Evolutionary conservation across 495 filamentous ascomycete species (phyloP).

Genomic region (Lineolata rhizophorae): DNA sequence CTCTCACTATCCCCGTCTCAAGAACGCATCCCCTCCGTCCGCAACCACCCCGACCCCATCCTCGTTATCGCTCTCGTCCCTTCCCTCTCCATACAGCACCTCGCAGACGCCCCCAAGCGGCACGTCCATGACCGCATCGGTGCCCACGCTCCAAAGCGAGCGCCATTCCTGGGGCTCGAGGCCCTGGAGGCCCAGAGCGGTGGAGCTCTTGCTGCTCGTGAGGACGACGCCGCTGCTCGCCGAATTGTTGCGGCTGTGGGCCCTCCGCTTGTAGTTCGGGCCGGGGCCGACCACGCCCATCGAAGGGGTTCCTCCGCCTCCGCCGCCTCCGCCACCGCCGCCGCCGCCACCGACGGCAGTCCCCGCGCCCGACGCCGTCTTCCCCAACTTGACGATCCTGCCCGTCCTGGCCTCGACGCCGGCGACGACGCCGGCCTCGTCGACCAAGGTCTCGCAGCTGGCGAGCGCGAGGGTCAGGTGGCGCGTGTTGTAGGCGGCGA

Average conservation of each 20-base stretch:
- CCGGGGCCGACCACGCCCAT: constrained; percentile 8
- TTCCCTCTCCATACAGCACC: constrained; percentile 44
- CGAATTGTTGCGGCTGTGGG: constrained; percentile 12
- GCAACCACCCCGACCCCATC: no score
- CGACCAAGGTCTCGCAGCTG: constrained; percentile 75
- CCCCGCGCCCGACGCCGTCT: constrained; percentile 4
- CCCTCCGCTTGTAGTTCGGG: constrained; percentile 4
- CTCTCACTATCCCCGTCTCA: no score
- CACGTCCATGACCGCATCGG: constrained; percentile 94
- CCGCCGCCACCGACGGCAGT: no score
- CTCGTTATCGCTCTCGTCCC: background rate
- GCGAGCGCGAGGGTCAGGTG: constrained; percentile 65
- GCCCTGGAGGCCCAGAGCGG: background rate
- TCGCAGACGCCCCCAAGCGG: constrained; percentile 95
- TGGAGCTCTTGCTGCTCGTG: constrained; percentile 1
- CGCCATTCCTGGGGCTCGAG: constrained; percentile 41
- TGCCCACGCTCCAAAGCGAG: constrained; percentile 70
- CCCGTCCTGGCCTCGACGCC: constrained; percentile 57
- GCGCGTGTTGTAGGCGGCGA: constrained; percentile 77
- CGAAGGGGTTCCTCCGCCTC: background rate
- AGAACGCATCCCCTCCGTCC: no score
- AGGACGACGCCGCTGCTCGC: constrained; percentile 1
- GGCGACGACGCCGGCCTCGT: constrained; percentile 70
- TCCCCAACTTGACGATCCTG: constrained; percentile 24
- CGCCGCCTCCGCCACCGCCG: no score